Evolutionary conservation across 331 rosid genomes (phyloP), one percentile per base, ranked within the genome.

Genomic region (Erythrophleum ivorense): DNA sequence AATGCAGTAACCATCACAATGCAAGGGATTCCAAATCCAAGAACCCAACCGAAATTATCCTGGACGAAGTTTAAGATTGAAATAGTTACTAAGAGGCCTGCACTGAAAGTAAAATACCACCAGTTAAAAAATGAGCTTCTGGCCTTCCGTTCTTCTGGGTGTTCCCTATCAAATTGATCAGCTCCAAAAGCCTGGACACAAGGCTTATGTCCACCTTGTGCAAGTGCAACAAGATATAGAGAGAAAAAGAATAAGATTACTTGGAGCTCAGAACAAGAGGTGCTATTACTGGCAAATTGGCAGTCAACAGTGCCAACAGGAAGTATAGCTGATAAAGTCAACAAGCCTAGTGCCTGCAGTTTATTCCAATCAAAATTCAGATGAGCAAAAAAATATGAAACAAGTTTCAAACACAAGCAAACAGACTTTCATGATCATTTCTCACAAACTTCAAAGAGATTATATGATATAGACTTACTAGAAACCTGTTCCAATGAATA

Each of bases 171-270:
- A 64, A 86, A 86, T 54, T 86, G 88, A n/a, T 86, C 86, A 4
- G 88, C 88, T 38, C 88, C 88, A 34, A 85, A 85, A 41, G 88
- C 88, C 59, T 85, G 88, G 54, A 85, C 84, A 69, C 88, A 85
- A 2, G 86, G 88, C 83, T 82, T 85, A 31, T 85, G 88, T 79
- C 88, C 88, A 33, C 82, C 82, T 85, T 82, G 86, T 13, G 79
- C 88, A 75, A 85, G 58, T 14, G 88, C 88, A 1, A 85, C 84
- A 21, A 85, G 59, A 70, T 86, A 86, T 10, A 86, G 84, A 16
- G 88, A 70, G 69, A 82, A 9, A 53, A 86, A 86, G 84, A 86
- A 82, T 43, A 86, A 59, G 31, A 79, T 34, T 18, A 79, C 74
- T 76, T 87, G 88, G 34, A 58, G 70, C 12, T 3, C 29, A 38